These are phyloP conservation scores for Mycena belliarum DNA, from an alignment of 768 basidiomycete species.

Conservation along the genomic window DNA sequence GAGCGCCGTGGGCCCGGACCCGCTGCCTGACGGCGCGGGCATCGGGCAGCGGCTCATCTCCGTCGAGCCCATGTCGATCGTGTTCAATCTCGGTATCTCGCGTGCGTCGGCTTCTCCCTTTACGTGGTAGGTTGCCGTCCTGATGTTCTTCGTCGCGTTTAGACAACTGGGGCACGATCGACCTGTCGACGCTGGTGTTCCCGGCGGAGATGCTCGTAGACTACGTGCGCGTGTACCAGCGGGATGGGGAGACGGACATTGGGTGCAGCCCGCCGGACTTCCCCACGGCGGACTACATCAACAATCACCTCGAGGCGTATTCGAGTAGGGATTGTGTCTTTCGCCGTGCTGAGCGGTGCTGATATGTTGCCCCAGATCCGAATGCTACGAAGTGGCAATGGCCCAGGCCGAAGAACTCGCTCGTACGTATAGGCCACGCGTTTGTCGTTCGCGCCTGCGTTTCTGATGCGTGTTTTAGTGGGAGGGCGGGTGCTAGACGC, in stretches of 20 bases:
- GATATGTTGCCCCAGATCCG: slow-evolving; percentile 31
- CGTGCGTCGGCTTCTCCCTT: slow-evolving; percentile 32
- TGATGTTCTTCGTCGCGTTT: background rate
- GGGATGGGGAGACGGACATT: slow-evolving; percentile 53
- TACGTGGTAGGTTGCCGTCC: background rate
- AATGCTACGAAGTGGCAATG: slow-evolving; percentile 47
- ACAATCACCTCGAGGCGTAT: slow-evolving; percentile 56
- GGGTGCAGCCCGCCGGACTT: slow-evolving; percentile 67
- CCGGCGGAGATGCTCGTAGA: slow-evolving; percentile 73
- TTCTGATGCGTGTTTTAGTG: background rate
- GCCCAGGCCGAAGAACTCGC: slow-evolving; percentile 40
- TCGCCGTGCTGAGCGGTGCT: background rate
- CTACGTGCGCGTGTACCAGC: slow-evolving; percentile 82
- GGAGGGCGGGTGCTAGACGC: slow-evolving; percentile 7
- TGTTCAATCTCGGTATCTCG: slow-evolving; percentile 67
- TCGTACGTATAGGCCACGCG: slow-evolving; percentile 26
- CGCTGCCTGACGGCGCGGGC: slow-evolving; percentile 34
- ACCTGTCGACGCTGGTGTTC: slow-evolving; percentile 59
- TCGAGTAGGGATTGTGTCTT: slow-evolving; percentile 42
- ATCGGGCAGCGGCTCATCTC: slow-evolving; percentile 62
- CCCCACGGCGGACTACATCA: slow-evolving; percentile 69
- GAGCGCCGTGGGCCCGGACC: slow-evolving; percentile 46
- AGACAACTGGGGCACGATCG: slow-evolving; percentile 58
- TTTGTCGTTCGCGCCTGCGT: no score
- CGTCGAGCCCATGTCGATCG: slow-evolving; percentile 60